Conservation (phyloP, 805 yeast genomes). For the Cyberlindnera sargentensis region DNA sequence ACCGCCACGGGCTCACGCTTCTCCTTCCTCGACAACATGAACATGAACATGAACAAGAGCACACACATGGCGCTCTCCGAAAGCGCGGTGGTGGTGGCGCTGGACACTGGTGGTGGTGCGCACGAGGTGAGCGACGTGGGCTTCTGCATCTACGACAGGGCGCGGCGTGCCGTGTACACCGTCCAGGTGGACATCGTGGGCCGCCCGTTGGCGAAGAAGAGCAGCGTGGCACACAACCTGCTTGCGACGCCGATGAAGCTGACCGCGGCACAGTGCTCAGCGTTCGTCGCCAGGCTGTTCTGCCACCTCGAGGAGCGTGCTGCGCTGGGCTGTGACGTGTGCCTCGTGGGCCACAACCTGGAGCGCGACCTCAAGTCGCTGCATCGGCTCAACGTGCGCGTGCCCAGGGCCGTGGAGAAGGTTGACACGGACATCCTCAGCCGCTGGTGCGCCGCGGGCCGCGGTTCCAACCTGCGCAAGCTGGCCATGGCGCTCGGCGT, state of each 20-base stretch:
- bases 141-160: constrained; percentile 9
- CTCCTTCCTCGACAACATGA: not conserved
- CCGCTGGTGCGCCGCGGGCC: not conserved
- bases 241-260: constrained; percentile 5
- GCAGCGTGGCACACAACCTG: constrained; percentile 1
- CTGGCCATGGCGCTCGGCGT: constrained; percentile 3
- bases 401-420: constrained; percentile 1
- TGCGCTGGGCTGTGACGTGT: constrained; percentile 1
- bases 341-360: constrained; percentile 11
- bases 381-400: constrained; percentile 1
- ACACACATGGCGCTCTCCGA: constrained; percentile 1
- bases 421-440: constrained; percentile 6
- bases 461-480: constrained; percentile 4
- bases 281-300: constrained; percentile 1
- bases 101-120: constrained; percentile 12
- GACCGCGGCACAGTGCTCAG: not conserved
- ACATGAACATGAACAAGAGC: no score
- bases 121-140: constrained; percentile 6
- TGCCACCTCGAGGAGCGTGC: not conserved
- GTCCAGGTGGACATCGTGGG: constrained; percentile 11
- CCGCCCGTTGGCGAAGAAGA: constrained; percentile 1
- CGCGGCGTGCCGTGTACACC: constrained; percentile 6
- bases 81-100: constrained; percentile 5
- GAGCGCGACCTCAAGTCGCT: constrained; percentile 8
- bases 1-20: constrained; percentile 3